A percentile compares a stretch with the other conserved stretches of the same genome.
phyloP scores from a whole-genome alignment of 169 alveolate species.

The Cryptosporidium felis region DNA sequence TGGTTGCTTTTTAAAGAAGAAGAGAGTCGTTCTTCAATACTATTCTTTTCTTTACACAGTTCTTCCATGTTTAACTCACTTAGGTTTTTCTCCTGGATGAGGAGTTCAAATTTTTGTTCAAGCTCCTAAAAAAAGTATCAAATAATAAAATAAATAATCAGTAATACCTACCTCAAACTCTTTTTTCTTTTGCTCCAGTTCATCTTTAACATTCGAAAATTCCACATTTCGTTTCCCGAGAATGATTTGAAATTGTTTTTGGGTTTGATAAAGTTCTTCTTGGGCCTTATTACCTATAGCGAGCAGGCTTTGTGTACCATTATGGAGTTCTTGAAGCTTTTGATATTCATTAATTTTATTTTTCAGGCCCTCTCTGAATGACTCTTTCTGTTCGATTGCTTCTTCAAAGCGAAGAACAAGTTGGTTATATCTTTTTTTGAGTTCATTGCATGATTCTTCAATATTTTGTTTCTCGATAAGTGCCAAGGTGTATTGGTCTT shows the following conservation, averaged over 20 bases:
- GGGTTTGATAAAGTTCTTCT: slow-evolving; percentile 69
- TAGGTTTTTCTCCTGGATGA: slow-evolving; percentile 8
- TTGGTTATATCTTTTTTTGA: slow-evolving; percentile 54
- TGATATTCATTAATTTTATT: slow-evolving; percentile 48
- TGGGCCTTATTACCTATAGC: slow-evolving; percentile 63
- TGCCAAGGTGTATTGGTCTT: slow-evolving; percentile 35
- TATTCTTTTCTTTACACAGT: not conserved
- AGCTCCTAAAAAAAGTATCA: slow-evolving; percentile 22
- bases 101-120: slow-evolving; percentile 23
- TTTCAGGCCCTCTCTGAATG: slow-evolving; percentile 55
- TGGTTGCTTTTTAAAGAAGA: not conserved
- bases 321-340: slow-evolving; percentile 57
- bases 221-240: slow-evolving; percentile 50
- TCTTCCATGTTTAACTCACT: not conserved
- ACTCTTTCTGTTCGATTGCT: slow-evolving; percentile 55
- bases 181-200: slow-evolving; percentile 10
- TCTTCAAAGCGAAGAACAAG: slow-evolving; percentile 50
- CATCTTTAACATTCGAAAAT: slow-evolving; percentile 44
- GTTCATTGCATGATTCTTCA: slow-evolving; percentile 54
- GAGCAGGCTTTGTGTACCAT: slow-evolving; percentile 49
- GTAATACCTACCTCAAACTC: slow-evolving; percentile 45
- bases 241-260: slow-evolving; percentile 59
- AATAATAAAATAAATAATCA: not conserved
- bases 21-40: not conserved
- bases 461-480: slow-evolving; percentile 50